These are phyloP conservation scores for Boletus subcaerulescens DNA, from an alignment of 768 basidiomycete species.

Conservation along the genomic window DNA sequence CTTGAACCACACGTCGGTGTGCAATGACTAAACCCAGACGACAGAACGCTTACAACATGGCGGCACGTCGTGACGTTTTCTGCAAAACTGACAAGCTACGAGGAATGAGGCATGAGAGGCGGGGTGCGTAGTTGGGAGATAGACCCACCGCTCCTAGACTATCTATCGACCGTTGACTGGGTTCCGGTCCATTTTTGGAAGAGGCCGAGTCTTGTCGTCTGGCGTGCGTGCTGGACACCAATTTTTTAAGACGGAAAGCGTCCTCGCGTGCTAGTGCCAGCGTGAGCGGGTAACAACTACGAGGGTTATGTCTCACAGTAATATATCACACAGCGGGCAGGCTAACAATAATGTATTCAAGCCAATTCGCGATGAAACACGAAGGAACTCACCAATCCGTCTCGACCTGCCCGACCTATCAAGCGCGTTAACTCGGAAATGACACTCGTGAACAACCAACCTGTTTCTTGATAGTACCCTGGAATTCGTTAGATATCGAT, in stretches of 20 bases:
- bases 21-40: background rate
- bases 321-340: constrained; percentile 77
- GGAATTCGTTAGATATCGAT: background rate
- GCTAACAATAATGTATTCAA: constrained; percentile 37
- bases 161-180: constrained; percentile 63
- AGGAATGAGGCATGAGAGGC: background rate
- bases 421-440: constrained; percentile 2
- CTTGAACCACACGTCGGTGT: constrained; percentile 32
- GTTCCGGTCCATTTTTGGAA: constrained; percentile 49
- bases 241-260: constrained; percentile 49
- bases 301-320: constrained; percentile 53
- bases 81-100: constrained; percentile 49
- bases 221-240: constrained; percentile 47
- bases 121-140: background rate
- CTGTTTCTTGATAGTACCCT: constrained; percentile 90
- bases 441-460: constrained; percentile 32
- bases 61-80: constrained; percentile 62
- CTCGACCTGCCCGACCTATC: constrained; percentile 74
- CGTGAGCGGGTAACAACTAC: background rate
- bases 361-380: background rate
- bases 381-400: constrained; percentile 55
- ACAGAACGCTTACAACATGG: constrained; percentile 55
- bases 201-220: constrained; percentile 43
- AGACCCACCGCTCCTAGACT: constrained; percentile 59
- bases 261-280: constrained; percentile 67